Evolutionary conservation across 73 alveolate species (phyloP).

Genomic region (Tetrahymena malaccensis): DNA sequence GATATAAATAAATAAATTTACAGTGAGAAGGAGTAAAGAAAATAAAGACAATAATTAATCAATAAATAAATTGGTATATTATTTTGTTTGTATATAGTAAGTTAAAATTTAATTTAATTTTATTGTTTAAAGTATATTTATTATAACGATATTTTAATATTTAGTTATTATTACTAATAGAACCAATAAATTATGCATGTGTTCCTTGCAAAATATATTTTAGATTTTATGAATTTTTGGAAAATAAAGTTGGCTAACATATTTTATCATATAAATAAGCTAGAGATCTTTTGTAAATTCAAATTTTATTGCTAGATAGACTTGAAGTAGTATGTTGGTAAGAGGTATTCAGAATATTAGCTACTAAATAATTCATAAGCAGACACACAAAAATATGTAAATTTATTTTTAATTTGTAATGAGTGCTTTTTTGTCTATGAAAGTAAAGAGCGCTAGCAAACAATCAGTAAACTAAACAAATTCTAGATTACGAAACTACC

Average conservation of each 20-base stretch:
- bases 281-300: not conserved
- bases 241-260: not conserved
- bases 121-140: no score
- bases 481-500: not conserved
- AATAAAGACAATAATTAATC: no score
- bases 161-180: no score
- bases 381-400: not conserved
- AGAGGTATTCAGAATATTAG: not conserved
- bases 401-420: no score
- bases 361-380: not conserved
- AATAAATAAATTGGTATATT: not conserved
- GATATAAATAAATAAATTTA: no score
- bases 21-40: not conserved
- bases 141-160: no score
- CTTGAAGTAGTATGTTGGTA: not conserved
- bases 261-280: not conserved
- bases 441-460: not conserved
- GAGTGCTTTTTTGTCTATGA: no score
- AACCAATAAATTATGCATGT: not conserved
- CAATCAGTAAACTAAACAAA: not conserved
- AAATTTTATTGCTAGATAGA: not conserved
- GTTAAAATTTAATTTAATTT: no score
- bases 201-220: not conserved
- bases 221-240: not conserved
- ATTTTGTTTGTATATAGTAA: not conserved